These are phyloP conservation scores for Cephalotrichum gorgonifer DNA, from an alignment of 2,329 filamentous ascomycete species.

Conservation along the genomic window DNA sequence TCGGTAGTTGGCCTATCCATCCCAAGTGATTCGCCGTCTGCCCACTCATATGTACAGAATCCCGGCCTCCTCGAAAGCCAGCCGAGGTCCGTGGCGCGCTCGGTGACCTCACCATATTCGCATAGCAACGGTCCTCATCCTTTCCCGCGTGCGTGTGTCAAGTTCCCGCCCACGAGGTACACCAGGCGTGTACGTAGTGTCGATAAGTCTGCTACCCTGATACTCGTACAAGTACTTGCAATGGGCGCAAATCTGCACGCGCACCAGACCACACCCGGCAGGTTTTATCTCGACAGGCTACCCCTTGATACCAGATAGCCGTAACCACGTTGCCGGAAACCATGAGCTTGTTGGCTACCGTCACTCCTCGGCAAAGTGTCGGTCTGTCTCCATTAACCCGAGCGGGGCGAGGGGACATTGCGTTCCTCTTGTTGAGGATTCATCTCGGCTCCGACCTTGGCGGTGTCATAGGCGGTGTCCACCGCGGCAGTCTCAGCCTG, in stretches of 20 bases:
- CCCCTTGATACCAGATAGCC: not conserved
- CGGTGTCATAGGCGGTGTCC: not conserved
- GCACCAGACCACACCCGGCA: not conserved
- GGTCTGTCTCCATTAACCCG: not conserved
- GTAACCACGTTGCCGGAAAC: slow-evolving; percentile 3
- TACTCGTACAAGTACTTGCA: too few species aligned
- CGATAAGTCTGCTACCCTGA: not conserved
- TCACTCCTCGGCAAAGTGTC: not conserved
- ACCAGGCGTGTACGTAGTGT: not conserved
- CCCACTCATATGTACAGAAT: too few species aligned
- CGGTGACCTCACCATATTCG: not conserved
- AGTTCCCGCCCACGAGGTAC: not conserved
- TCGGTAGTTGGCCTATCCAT: slow-evolving; percentile 4
- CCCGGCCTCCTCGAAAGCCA: not conserved
- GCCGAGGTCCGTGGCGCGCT: not conserved
- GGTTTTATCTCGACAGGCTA: not conserved
- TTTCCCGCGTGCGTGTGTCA: not conserved
- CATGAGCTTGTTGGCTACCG: slow-evolving; percentile 1
- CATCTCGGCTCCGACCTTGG: too few species aligned
- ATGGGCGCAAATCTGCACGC: not conserved
- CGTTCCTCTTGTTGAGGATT: too few species aligned
- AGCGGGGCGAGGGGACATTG: too few species aligned
- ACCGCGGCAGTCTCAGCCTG: not conserved
- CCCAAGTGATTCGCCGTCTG: not conserved
- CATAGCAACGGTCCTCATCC: not conserved